Conservation (phyloP, 257 asterid genomes). For the Solanum arcanum region DNA sequence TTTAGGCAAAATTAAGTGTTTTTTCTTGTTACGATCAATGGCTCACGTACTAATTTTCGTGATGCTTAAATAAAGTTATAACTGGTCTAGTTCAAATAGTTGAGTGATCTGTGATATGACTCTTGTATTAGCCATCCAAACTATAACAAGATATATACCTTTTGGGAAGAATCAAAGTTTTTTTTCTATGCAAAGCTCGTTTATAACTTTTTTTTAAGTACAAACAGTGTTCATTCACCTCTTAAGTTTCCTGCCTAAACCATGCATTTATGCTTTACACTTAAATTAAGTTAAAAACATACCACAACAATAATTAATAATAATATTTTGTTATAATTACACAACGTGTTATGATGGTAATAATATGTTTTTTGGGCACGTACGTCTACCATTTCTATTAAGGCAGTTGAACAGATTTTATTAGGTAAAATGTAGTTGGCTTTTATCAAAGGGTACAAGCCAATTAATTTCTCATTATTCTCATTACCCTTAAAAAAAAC, state of each 20-base stretch:
- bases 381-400: conserved; percentile 9
- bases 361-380: conserved; percentile 4
- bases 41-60: too few species aligned
- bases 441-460: conserved; percentile 12
- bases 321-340: background rate
- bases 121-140: too few species aligned
- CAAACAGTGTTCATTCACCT: background rate
- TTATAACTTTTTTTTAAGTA: too few species aligned
- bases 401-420: conserved; percentile 36
- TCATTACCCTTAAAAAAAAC: background rate
- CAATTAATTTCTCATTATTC: background rate
- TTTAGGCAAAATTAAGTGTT: background rate
- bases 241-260: background rate
- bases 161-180: too few species aligned
- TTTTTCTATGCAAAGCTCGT: too few species aligned
- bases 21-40: background rate
- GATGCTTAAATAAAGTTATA: too few species aligned
- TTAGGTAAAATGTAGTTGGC: conserved; percentile 31
- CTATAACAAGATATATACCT: too few species aligned
- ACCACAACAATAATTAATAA: background rate
- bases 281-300: background rate
- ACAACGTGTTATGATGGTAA: background rate
- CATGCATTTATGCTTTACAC: background rate
- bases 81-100: too few species aligned
- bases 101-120: too few species aligned